phyloP scores from a whole-genome alignment of 768 basidiomycete species.

The Calocybe gangraenosa region DNA sequence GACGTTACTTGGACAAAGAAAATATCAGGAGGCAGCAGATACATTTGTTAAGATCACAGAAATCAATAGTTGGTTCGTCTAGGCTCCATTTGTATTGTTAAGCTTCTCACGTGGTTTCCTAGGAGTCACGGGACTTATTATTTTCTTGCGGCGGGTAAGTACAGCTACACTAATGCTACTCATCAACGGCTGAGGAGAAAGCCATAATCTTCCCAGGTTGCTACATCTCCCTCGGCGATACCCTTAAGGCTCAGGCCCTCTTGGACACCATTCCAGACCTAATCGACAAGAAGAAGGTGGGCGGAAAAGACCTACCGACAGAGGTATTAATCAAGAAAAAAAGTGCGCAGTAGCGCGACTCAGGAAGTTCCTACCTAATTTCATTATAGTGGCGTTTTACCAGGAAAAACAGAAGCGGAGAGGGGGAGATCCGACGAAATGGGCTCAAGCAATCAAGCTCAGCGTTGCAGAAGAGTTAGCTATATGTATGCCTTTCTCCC shows the following conservation, averaged over 20 bases:
- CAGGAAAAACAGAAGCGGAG: slow-evolving; percentile 58
- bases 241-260: slow-evolving; percentile 54
- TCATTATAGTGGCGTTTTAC: slow-evolving; percentile 61
- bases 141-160: slow-evolving; percentile 63
- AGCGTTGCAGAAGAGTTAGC: slow-evolving; percentile 73
- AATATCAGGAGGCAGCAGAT: slow-evolving; percentile 66
- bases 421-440: slow-evolving; percentile 50
- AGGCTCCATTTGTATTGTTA: background rate
- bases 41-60: slow-evolving; percentile 60
- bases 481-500: slow-evolving; percentile 47
- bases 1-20: slow-evolving; percentile 60
- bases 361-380: background rate
- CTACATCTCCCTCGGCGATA: slow-evolving; percentile 51
- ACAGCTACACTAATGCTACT: no score
- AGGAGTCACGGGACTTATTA: slow-evolving; percentile 81
- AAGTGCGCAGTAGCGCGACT: slow-evolving; percentile 33
- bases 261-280: slow-evolving; percentile 59
- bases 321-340: slow-evolving; percentile 79
- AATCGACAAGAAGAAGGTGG: slow-evolving; percentile 56
- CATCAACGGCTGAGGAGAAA: no score
- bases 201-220: no score
- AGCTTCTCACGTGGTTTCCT: background rate
- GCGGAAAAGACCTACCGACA: slow-evolving; percentile 67
- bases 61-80: slow-evolving; percentile 59
- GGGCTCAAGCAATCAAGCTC: slow-evolving; percentile 53